phyloP scores from a whole-genome alignment of 345 rosid genomes.

The Eucalyptus polyanthemos region DNA sequence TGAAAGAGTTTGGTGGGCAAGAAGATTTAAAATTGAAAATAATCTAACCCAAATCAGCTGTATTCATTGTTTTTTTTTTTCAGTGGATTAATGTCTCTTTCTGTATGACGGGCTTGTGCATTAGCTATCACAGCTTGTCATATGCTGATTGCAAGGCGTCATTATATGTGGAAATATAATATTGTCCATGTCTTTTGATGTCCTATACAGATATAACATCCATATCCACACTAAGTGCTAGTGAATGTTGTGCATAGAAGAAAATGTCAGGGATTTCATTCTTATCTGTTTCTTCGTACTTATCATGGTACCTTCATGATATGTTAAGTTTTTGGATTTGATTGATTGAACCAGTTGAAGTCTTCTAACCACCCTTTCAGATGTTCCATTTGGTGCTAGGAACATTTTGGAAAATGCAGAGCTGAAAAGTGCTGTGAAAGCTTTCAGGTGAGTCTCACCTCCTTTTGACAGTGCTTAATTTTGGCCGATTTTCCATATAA shows the following conservation, averaged over 20 bases:
- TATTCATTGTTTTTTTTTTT: neutral
- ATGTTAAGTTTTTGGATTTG: neutral
- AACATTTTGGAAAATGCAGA: slow-evolving; percentile 81
- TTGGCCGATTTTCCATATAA: neutral
- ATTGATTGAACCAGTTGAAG: neutral
- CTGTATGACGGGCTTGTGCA: neutral
- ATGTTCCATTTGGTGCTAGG: slow-evolving; percentile 72
- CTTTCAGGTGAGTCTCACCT: slow-evolving; percentile 41
- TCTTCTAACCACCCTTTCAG: slow-evolving; percentile 17
- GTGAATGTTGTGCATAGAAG: neutral
- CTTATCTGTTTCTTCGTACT: neutral
- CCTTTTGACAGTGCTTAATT: neutral
- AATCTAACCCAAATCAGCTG: neutral
- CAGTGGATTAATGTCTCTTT: neutral
- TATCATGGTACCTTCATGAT: neutral
- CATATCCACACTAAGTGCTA: neutral
- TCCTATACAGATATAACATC: neutral
- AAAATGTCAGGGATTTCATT: neutral
- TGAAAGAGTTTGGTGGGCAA: neutral
- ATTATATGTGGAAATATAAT: neutral
- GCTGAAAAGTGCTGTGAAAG: slow-evolving; percentile 75
- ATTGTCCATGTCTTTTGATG: neutral
- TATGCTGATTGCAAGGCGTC: neutral
- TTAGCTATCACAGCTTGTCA: neutral
- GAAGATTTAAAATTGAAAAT: neutral